These are phyloP conservation scores for Paraconiothyrium brasiliense DNA, from an alignment of 2,329 filamentous ascomycete species.

Conservation along the genomic window DNA sequence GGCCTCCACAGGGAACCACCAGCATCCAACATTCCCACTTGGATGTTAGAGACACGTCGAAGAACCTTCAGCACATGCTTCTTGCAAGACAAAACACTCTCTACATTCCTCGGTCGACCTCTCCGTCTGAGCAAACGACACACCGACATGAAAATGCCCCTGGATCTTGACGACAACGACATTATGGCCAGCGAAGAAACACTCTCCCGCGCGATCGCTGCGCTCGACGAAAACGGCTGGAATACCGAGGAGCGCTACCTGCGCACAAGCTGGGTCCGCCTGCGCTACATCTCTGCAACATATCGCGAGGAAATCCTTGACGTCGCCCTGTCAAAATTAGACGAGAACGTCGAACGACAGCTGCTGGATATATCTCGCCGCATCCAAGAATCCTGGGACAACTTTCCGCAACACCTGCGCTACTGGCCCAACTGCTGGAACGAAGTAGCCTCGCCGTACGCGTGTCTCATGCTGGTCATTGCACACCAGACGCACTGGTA, in stretches of 20 bases:
- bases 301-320: conserved; percentile 48
- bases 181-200: conserved; percentile 30
- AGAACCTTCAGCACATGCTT: conserved; percentile 41
- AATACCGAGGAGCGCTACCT: conserved; percentile 48
- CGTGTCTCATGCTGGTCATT: conserved; percentile 48
- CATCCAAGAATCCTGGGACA: conserved; percentile 38
- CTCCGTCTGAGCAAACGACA: conserved; percentile 42
- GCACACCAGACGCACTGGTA: conserved; percentile 45
- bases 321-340: conserved; percentile 34
- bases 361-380: conserved; percentile 42
- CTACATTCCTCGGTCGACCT: conserved; percentile 46
- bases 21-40: conserved; percentile 33
- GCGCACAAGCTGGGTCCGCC: conserved; percentile 22
- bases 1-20: conserved; percentile 45
- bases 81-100: conserved; percentile 44
- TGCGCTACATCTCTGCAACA: conserved; percentile 34
- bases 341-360: conserved; percentile 29
- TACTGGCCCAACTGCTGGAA: conserved; percentile 44
- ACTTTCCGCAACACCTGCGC: conserved; percentile 38
- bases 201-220: conserved; percentile 27
- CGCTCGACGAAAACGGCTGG: conserved; percentile 46
- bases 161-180: conserved; percentile 43
- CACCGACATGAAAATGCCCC: conserved; percentile 40
- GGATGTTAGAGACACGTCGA: conserved; percentile 41
- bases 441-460: conserved; percentile 31